Conservation (phyloP, 495 filamentous ascomycete genomes). For the Xylaria longipes region DNA sequence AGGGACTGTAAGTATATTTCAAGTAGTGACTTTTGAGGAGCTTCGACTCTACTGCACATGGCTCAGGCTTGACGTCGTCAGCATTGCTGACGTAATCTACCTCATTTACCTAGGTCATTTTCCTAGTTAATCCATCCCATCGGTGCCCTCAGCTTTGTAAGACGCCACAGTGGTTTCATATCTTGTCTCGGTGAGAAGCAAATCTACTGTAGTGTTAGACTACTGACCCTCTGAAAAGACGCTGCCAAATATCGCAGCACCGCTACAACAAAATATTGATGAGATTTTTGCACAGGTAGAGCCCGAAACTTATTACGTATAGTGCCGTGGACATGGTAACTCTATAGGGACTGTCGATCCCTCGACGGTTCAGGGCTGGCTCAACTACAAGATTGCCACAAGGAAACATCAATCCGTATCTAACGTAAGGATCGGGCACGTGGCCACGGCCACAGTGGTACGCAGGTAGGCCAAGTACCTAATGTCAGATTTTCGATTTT, state of each 20-base stretch:
- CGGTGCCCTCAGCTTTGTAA: neutral
- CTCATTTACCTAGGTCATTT: neutral
- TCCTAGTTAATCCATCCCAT: neutral
- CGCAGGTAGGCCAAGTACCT: neutral
- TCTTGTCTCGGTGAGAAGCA: neutral
- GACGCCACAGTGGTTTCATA: neutral
- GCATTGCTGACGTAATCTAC: slow-evolving; percentile 1
- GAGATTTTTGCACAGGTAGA: neutral
- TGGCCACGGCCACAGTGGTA: neutral
- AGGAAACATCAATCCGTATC: neutral
- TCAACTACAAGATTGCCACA: neutral
- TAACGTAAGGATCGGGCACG: neutral
- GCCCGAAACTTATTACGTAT: neutral
- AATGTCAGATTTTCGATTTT: neutral
- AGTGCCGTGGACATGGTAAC: neutral
- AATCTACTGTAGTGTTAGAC: neutral
- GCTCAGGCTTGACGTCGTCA: neutral
- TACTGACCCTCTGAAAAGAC: neutral
- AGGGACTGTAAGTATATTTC: neutral
- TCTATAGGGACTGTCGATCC: neutral
- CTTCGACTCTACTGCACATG: neutral
- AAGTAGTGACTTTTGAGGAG: neutral
- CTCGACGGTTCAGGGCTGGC: neutral
- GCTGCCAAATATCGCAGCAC: neutral
- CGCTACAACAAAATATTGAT: neutral